phyloP scores from a whole-genome alignment of 1,139 yeast species.

The Petasospora rhodanensis region DNA sequence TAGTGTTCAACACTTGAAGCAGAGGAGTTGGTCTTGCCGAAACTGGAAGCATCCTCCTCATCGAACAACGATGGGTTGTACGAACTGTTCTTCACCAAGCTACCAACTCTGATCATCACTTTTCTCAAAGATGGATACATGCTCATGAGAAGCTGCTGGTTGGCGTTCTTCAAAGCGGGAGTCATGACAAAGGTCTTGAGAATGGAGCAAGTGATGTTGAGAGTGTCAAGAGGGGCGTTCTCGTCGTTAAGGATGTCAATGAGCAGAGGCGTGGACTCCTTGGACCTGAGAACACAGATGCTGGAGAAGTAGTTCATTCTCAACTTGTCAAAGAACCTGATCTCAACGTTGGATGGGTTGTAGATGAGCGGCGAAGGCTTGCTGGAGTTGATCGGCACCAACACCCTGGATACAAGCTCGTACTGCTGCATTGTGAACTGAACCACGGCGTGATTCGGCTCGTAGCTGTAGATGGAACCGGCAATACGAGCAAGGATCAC shows the following conservation, averaged over 20 bases:
- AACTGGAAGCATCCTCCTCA: conserved; percentile 18
- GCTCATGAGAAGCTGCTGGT: conserved; percentile 11
- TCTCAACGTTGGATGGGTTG: conserved; percentile 18
- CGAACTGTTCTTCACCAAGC: conserved; percentile 16
- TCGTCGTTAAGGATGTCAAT: conserved; percentile 21
- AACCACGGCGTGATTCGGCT: conserved; percentile 43
- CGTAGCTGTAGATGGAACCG: conserved; percentile 40
- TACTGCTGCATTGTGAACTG: conserved; percentile 38
- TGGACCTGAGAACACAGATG: conserved; percentile 24
- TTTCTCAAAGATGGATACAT: conserved; percentile 21
- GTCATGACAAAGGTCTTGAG: conserved; percentile 17
- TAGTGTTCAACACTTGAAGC: conserved; percentile 17
- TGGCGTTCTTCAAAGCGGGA: conserved; percentile 11
- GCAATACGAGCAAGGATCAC: conserved; percentile 34
- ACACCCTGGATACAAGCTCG: conserved; percentile 36
- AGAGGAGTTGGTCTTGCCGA: conserved; percentile 18
- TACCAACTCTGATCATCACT: conserved; percentile 20
- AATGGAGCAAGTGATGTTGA: conserved; percentile 21
- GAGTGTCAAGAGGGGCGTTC: conserved; percentile 18
- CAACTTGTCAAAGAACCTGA: conserved; percentile 17
- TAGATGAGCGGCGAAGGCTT: conserved; percentile 15
- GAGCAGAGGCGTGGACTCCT: conserved; percentile 24
- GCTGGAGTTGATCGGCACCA: conserved; percentile 23
- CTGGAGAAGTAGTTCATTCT: conserved; percentile 25
- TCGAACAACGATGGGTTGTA: conserved; percentile 16